Conservation (phyloP, 495 filamentous ascomycete species). For the Wilcoxina mikolae region DNA sequence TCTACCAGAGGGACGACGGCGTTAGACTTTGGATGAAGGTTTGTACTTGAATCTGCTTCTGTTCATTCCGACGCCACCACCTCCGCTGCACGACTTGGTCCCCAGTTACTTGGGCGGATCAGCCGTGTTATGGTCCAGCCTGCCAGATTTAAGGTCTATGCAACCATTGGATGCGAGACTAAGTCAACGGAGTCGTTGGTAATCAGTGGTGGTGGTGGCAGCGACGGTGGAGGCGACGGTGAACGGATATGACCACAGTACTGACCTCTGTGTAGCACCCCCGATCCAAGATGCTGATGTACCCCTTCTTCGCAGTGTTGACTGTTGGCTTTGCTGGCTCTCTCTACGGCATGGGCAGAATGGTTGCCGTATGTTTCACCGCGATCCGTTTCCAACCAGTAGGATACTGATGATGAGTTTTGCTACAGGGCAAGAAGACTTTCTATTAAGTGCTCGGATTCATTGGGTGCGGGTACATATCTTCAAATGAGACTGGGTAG, state of each 20-base stretch:
- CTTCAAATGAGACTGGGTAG: not conserved
- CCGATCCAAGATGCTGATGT: slow-evolving; percentile 44
- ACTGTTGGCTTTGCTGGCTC: slow-evolving; percentile 33
- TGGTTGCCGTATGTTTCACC: slow-evolving; percentile 38
- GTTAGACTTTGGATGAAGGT: slow-evolving; percentile 48
- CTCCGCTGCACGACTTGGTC: not conserved
- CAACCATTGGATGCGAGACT: not conserved
- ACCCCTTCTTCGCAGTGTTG: slow-evolving; percentile 49
- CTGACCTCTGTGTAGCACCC: slow-evolving; percentile 35
- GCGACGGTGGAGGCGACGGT: not conserved
- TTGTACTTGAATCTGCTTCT: slow-evolving; percentile 19
- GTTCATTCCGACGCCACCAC: not conserved
- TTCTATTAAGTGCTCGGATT: slow-evolving; percentile 13
- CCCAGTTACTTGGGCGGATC: too few relatives aligned
- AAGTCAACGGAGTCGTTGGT: not conserved
- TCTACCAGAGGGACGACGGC: slow-evolving; percentile 42
- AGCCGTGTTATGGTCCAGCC: too few relatives aligned
- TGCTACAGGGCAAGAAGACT: slow-evolving; percentile 26
- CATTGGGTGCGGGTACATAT: slow-evolving; percentile 6
- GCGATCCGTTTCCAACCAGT: not conserved
- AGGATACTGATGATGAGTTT: slow-evolving; percentile 4
- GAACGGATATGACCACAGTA: not conserved
- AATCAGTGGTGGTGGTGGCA: not conserved
- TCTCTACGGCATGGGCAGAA: slow-evolving; percentile 42
- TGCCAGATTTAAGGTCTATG: too few relatives aligned